Evolutionary conservation across 495 filamentous ascomycete genomes (phyloP).

Genomic region (Talaromyces stipitatus): DNA sequence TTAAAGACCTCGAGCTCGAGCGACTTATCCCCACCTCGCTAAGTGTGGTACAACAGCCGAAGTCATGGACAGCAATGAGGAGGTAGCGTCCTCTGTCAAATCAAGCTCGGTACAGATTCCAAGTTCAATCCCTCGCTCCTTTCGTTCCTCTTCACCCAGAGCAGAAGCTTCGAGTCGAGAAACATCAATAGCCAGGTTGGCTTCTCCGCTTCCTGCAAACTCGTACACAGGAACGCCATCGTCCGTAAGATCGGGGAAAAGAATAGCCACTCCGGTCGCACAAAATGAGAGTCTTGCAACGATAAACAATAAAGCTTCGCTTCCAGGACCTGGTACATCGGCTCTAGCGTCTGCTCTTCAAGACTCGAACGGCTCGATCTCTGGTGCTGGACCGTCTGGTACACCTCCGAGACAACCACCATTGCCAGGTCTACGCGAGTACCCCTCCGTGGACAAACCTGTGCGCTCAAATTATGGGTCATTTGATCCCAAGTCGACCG

Average conservation of each 20-base stretch:
- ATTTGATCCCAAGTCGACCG: constrained; percentile 55
- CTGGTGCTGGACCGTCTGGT: constrained; percentile 30
- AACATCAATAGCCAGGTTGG: constrained; percentile 63
- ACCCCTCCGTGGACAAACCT: constrained; percentile 28
- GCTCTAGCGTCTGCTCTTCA: constrained; percentile 71
- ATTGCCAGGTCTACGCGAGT: constrained; percentile 24
- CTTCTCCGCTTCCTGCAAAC: constrained; percentile 56
- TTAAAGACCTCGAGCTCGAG: neutral
- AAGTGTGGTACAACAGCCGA: neutral
- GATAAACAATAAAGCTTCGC: constrained; percentile 30
- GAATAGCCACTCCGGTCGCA: neutral
- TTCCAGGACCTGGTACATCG: constrained; percentile 62
- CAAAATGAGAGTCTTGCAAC: constrained; percentile 24
- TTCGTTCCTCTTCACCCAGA: constrained; percentile 26
- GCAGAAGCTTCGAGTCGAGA: constrained; percentile 49
- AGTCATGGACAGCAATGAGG: constrained; percentile 25
- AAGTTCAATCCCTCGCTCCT: constrained; percentile 26
- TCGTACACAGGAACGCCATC: constrained; percentile 40
- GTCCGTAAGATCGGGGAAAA: constrained; percentile 11
- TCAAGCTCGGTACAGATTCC: constrained; percentile 31
- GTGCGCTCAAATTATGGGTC: constrained; percentile 69
- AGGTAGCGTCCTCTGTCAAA: constrained; percentile 24
- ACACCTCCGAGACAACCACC: constrained; percentile 53
- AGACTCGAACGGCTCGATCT: constrained; percentile 49
- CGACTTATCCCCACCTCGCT: neutral